phyloP scores from a whole-genome alignment of 2,329 filamentous ascomycete genomes.

The Cucurbitaria berberidis region DNA sequence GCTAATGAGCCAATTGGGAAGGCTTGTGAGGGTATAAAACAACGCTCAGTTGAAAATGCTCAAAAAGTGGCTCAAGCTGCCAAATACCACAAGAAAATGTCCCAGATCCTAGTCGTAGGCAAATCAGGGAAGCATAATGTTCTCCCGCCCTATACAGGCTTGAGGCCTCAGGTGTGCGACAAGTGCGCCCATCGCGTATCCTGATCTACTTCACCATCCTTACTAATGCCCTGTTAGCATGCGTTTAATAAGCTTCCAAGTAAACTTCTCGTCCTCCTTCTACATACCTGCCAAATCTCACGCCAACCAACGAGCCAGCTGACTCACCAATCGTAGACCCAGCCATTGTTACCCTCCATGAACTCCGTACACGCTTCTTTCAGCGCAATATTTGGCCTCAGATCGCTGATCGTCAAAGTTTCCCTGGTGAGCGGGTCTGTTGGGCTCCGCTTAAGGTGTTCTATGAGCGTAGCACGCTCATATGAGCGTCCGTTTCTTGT shows the following conservation, averaged over 20 bases:
- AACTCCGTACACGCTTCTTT: conserved; percentile 86
- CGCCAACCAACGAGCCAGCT: conserved; percentile 18
- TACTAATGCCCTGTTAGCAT: conserved; percentile 33
- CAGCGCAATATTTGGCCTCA: conserved; percentile 81
- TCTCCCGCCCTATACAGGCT: not conserved
- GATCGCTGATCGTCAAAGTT: conserved; percentile 69
- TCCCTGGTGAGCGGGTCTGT: conserved; percentile 87
- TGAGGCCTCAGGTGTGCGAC: conserved; percentile 13
- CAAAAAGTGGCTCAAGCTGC: not conserved
- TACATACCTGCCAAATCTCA: conserved; percentile 20
- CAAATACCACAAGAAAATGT: not conserved
- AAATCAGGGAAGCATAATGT: not conserved
- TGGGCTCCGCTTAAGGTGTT: conserved; percentile 77
- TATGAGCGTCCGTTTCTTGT: conserved; percentile 90
- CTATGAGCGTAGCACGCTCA: conserved; percentile 82
- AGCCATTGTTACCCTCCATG: conserved; percentile 77
- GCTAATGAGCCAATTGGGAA: not conserved
- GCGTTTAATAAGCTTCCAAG: not conserved
- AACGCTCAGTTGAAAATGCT: not conserved
- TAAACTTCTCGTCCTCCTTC: not conserved
- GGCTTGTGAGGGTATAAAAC: not conserved
- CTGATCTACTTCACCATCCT: conserved; percentile 31
- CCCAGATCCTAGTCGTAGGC: not conserved
- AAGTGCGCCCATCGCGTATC: conserved; percentile 41
- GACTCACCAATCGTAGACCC: conserved; percentile 85